phyloP scores from a whole-genome alignment of 2,329 filamentous ascomycete species.

The Stenocarpella maydis region DNA sequence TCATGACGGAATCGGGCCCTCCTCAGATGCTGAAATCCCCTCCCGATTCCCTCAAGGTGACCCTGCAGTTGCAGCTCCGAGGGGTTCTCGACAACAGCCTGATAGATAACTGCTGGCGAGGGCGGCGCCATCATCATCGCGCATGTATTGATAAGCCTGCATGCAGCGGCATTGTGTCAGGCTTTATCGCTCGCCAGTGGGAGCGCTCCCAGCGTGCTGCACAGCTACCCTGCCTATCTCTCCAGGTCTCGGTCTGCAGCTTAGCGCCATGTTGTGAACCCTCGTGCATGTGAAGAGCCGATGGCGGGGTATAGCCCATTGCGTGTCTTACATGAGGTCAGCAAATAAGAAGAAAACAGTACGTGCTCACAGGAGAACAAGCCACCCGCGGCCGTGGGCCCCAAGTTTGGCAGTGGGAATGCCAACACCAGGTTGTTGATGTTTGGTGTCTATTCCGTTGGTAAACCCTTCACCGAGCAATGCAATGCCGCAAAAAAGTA shows the following conservation, averaged over 20 bases:
- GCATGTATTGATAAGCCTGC: background rate
- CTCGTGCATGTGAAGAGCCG: slow-evolving; percentile 6
- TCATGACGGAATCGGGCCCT: background rate
- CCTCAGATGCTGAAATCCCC: background rate
- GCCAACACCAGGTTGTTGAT: background rate
- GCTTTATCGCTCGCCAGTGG: slow-evolving; percentile 1
- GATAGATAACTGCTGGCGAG: background rate
- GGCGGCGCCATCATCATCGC: background rate
- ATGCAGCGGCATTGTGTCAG: background rate
- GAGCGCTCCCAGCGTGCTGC: background rate
- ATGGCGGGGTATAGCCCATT: background rate
- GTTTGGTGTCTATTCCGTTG: slow-evolving; percentile 11
- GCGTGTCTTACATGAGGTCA: background rate
- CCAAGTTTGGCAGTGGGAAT: background rate
- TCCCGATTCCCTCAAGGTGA: background rate
- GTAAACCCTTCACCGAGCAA: slow-evolving; percentile 30
- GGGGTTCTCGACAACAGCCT: background rate
- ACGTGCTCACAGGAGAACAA: background rate
- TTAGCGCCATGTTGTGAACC: slow-evolving; percentile 12
- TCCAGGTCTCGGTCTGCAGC: background rate
- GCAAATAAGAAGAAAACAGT: background rate
- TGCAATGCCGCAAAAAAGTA: slow-evolving; percentile 27
- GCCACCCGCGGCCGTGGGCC: background rate
- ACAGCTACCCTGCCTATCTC: slow-evolving; percentile 4
- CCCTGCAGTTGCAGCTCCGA: slow-evolving; percentile 5